phyloP scores from a whole-genome alignment of 148 eudicot species.

The Rhododendron simsii region DNA sequence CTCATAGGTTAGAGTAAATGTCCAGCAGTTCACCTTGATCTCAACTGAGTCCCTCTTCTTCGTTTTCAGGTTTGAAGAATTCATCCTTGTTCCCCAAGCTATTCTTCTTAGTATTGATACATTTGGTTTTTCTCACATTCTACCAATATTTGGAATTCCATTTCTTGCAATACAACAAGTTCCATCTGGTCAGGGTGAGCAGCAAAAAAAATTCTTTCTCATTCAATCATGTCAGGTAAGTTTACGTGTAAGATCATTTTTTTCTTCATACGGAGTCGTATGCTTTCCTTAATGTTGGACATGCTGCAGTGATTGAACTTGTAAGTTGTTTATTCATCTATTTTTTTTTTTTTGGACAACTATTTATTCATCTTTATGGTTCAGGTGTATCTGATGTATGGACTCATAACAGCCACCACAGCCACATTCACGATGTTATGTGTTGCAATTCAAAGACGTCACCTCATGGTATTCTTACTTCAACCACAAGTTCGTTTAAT shows the following conservation, averaged over 20 bases:
- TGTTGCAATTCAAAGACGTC: constrained; percentile 86
- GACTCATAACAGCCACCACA: constrained; percentile 51
- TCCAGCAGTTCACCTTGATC: background rate
- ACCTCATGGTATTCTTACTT: constrained; percentile 67
- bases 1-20: background rate
- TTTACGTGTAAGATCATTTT: background rate
- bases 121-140: constrained; percentile 84
- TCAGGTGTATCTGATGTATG: constrained; percentile 86
- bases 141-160: constrained; percentile 82
- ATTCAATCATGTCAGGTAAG: constrained; percentile 68
- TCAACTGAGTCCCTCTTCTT: background rate
- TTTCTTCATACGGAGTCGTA: background rate
- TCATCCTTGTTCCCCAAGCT: constrained; percentile 80
- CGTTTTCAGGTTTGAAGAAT: constrained; percentile 81
- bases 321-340: background rate
- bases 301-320: background rate
- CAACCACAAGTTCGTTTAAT: background rate
- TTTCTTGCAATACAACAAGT: constrained; percentile 45
- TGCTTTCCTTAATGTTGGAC: background rate
- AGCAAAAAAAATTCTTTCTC: constrained; percentile 32
- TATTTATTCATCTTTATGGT: constrained; percentile 15
- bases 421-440: constrained; percentile 62
- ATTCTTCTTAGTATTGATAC: constrained; percentile 79
- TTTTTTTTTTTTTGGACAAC: too few species aligned
- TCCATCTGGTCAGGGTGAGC: constrained; percentile 17